Evolutionary conservation across 192 early-diverging fungal genomes (phyloP), one percentile per base, ranked within the genome.

Genomic region (Rhizophagus clarus): DNA sequence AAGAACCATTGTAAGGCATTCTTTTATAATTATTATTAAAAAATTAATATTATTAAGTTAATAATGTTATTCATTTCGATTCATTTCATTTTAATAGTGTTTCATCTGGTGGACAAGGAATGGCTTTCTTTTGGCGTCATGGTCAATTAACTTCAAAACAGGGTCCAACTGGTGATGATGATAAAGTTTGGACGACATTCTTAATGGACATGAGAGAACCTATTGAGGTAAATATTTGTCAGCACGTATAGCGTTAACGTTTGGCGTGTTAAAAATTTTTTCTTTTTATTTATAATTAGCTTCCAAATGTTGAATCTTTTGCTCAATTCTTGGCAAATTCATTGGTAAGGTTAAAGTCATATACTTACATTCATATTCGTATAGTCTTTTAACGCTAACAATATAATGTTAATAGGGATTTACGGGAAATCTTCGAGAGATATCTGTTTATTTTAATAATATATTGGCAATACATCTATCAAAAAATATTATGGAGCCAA

Each of bases 51-150:
- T 40, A 40, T 40, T 40, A 40, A 40, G 8, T 40, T 40, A 40
- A 40, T 40, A 40, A 40, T 40, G 6, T 40, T 7, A 40, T 40
- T 7, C 37, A 7, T 40, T 34, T 34, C 5, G 5, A 3, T 40
- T 40, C 37, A 40, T 40, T 40, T 40, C 37, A 40, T 40, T 40
- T n/a, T 40, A 7, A 12, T 74, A 89, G 89, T 64, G 91, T 96
- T 14, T 87, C 90, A 22, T 93, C 92, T 3, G 94, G 91, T 17
- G 81, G 85, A 51, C 85, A 93, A 62, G 94, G 92, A 76, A 94
- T 96, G 93, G 94, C 89, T 0, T 97, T 97, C 83, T 93, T 94
- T 82, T 97, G 94, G 91, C 91, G 90, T 76, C 92, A 92, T 5
- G 96, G 96, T 83, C 93, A 94, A 82, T 86, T 97, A 26, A 95